Conservation (phyloP, 108 stramenopile genomes). For the Cyclostephanos invisitatus region DNA sequence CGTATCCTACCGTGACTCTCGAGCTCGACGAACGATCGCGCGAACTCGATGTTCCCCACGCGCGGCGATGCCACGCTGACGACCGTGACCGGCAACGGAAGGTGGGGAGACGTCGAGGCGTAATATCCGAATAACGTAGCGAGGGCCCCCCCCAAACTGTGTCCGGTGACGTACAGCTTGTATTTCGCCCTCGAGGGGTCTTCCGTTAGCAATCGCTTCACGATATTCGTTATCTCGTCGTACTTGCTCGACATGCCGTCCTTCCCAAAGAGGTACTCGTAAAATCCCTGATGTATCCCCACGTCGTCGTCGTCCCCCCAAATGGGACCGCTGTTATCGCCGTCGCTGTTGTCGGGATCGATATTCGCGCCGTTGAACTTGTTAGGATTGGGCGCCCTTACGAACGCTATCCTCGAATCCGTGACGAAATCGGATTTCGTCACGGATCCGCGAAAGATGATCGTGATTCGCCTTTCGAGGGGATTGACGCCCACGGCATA, state of each 20-base stretch:
- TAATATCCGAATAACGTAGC: slow-evolving; percentile 73
- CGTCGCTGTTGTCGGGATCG: no score
- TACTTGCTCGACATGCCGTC: slow-evolving; percentile 52
- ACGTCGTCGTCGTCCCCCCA: slow-evolving; percentile 6
- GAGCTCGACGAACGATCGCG: slow-evolving; percentile 59
- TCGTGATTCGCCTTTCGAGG: slow-evolving; percentile 46
- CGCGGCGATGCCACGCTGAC: slow-evolving; percentile 67
- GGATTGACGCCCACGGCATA: slow-evolving; percentile 63
- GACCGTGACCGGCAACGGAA: slow-evolving; percentile 53
- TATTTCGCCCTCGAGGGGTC: slow-evolving; percentile 39
- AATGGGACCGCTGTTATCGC: not conserved
- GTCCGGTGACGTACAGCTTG: slow-evolving; percentile 70
- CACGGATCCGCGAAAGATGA: slow-evolving; percentile 67
- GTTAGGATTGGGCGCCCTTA: slow-evolving; percentile 52
- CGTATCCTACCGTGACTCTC: slow-evolving; percentile 64
- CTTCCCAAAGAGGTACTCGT: slow-evolving; percentile 63
- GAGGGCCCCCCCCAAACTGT: slow-evolving; percentile 77
- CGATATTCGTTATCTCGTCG: slow-evolving; percentile 53
- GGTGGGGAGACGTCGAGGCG: slow-evolving; percentile 42
- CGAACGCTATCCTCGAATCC: slow-evolving; percentile 58
- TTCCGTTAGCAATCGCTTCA: slow-evolving; percentile 46
- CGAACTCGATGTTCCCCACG: slow-evolving; percentile 69
- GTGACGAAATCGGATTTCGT: slow-evolving; percentile 68
- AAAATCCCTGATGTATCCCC: slow-evolving; percentile 67
- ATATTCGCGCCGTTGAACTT: no score